A percentile compares a stretch with the other conserved stretches of the same genome.
These are phyloP conservation scores for Colletotrichum chrysophilum DNA, from an alignment of 2,329 filamentous ascomycete genomes.

Conservation along the genomic window DNA sequence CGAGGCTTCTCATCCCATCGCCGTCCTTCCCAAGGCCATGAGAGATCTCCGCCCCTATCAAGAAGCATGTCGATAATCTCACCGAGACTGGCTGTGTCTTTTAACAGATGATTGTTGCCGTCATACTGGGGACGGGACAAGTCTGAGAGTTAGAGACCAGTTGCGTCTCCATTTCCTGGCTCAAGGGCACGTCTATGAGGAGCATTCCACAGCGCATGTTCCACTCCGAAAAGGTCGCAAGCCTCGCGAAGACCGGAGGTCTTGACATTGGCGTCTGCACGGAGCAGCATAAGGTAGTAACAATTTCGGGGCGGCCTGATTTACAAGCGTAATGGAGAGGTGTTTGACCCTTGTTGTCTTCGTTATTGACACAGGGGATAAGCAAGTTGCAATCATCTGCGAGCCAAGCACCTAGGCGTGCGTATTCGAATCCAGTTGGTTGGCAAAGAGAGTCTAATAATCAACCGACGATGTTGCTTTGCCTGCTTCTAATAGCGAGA, in stretches of 20 bases:
- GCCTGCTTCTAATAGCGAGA: slow-evolving; percentile 36
- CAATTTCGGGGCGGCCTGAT: slow-evolving; percentile 29
- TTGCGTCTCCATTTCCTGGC: background rate
- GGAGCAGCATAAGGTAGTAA: too few species aligned
- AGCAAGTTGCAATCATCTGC: accelerated
- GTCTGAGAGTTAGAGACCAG: background rate
- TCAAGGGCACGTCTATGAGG: background rate
- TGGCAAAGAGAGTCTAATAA: slow-evolving; percentile 11
- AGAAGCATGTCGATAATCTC: slow-evolving; percentile 29
- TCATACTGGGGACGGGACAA: background rate
- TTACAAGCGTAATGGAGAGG: slow-evolving; percentile 30
- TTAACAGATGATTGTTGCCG: background rate
- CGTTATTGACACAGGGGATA: background rate
- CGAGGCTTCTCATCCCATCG: background rate
- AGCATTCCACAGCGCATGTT: background rate
- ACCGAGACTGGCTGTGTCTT: slow-evolving; percentile 19
- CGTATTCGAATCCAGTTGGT: background rate
- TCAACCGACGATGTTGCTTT: slow-evolving; percentile 39
- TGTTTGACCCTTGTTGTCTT: background rate
- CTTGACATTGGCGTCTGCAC: slow-evolving; percentile 25
- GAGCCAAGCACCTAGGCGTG: background rate
- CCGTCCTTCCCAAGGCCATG: background rate
- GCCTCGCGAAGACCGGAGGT: slow-evolving; percentile 19
- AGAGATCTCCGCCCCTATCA: slow-evolving; percentile 14
- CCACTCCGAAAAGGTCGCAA: slow-evolving; percentile 21